A percentile compares a stretch with the other conserved stretches of the same genome.
Conservation (phyloP, 805 yeast species). For the Hanseniaspora clermontiae region DNA sequence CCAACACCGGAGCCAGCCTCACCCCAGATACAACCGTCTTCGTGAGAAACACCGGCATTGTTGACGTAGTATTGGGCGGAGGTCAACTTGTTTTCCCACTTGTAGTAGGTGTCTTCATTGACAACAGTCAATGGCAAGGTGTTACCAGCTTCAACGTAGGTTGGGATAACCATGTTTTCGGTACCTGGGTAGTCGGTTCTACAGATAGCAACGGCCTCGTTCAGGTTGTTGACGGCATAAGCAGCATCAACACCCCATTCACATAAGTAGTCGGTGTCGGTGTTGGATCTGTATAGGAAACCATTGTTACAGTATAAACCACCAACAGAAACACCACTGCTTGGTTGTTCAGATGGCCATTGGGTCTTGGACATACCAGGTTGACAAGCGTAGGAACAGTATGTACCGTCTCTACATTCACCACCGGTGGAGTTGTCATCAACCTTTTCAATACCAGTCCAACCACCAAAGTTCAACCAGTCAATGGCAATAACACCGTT, state of each 20-base stretch:
- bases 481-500: conserved; percentile 70
- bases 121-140: conserved; percentile 64
- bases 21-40: conserved; percentile 96
- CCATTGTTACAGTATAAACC: conserved; percentile 82
- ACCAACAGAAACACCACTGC: conserved; percentile 83
- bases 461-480: conserved; percentile 69
- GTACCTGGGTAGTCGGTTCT: conserved; percentile 99
- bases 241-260: conserved; percentile 74
- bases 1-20: conserved; percentile 65
- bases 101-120: conserved; percentile 61
- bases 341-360: conserved; percentile 85
- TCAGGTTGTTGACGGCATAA: conserved; percentile 49
- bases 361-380: conserved; percentile 98
- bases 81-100: conserved; percentile 69
- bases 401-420: conserved; percentile 72
- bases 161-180: conserved; percentile 95
- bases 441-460: conserved; percentile 52
- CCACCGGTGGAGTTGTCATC: conserved; percentile 49
- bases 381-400: conserved; percentile 97
- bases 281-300: conserved; percentile 68
- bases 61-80: conserved; percentile 96
- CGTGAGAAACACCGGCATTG: conserved; percentile 82
- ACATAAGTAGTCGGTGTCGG: conserved; percentile 57
- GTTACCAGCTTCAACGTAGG: conserved; percentile 59
- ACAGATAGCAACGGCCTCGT: conserved; percentile 71